These are phyloP conservation scores for Aureobasidium subglaciale DNA, from an alignment of 2,329 filamentous ascomycete species.

Conservation along the genomic window DNA sequence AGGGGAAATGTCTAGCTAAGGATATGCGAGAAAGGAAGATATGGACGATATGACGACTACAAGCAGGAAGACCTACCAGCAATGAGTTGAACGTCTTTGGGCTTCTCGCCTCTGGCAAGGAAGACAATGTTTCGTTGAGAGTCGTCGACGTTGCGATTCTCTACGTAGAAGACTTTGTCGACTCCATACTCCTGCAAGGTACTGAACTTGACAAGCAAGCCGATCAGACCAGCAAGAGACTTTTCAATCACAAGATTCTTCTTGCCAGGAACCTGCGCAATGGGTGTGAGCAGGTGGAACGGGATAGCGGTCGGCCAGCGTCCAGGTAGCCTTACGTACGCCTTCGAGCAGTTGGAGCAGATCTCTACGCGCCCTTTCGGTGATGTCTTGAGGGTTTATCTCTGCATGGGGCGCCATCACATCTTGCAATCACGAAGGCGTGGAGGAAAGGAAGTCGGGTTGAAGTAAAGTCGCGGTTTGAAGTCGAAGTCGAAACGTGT, in stretches of 20 bases:
- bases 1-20: slow-evolving; percentile 1
- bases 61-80: slow-evolving; percentile 57
- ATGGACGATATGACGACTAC: slow-evolving; percentile 11
- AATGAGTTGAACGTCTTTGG: slow-evolving; percentile 73
- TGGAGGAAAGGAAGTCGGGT: not conserved
- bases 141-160: slow-evolving; percentile 90
- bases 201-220: slow-evolving; percentile 89
- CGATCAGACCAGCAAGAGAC: slow-evolving; percentile 80
- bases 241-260: slow-evolving; percentile 96
- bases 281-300: not conserved
- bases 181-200: slow-evolving; percentile 95
- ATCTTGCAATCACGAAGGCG: slow-evolving; percentile 17
- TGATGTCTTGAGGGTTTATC: slow-evolving; percentile 69
- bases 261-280: slow-evolving; percentile 81
- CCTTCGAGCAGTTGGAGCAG: slow-evolving; percentile 86
- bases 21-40: not conserved
- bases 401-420: slow-evolving; percentile 34
- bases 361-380: slow-evolving; percentile 77
- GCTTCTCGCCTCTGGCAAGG: slow-evolving; percentile 82
- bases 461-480: not conserved
- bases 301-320: not conserved
- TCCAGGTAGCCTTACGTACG: slow-evolving; percentile 58
- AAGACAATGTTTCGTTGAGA: slow-evolving; percentile 95
- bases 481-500: not conserved
- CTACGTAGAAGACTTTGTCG: slow-evolving; percentile 93